Conservation (phyloP, 2,329 filamentous ascomycete genomes). For the Niveomyces coronatus region DNA sequence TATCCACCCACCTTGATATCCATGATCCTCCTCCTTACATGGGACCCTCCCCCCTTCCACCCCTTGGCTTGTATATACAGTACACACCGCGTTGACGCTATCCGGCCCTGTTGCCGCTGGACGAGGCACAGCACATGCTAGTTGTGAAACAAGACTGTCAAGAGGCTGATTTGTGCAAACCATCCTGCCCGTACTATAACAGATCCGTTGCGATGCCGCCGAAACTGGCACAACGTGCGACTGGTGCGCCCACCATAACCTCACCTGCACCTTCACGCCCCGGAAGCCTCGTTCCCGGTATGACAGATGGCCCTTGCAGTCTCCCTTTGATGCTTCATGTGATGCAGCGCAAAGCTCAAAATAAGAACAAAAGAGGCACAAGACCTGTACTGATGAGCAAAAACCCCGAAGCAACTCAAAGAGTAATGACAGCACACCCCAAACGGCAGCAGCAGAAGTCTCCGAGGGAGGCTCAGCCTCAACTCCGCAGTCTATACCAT, state of each 20-base stretch:
- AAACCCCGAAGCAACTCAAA: too few relatives aligned
- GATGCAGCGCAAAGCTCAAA: too few relatives aligned
- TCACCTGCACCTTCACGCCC: conserved; percentile 34
- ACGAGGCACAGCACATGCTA: too few relatives aligned
- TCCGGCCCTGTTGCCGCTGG: too few relatives aligned
- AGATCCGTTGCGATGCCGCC: conserved; percentile 41
- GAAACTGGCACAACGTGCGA: conserved; percentile 30
- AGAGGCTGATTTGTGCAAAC: too few relatives aligned
- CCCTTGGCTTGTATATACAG: neutral
- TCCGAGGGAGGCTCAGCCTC: too few relatives aligned
- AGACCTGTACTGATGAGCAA: too few relatives aligned
- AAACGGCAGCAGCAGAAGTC: too few relatives aligned
- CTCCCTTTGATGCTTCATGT: neutral
- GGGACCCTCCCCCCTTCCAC: neutral
- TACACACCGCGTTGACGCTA: too few relatives aligned
- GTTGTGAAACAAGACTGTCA: conserved; percentile 7
- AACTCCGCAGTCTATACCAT: too few relatives aligned
- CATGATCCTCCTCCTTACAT: neutral
- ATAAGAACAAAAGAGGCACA: too few relatives aligned
- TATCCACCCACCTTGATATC: conserved; percentile 3
- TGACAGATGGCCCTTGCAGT: neutral
- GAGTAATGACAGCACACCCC: too few relatives aligned
- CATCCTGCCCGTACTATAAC: conserved; percentile 4
- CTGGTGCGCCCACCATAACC: conserved; percentile 38
- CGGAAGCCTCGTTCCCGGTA: conserved; percentile 10